Base-by-base conservation (phyloP, 2,329 filamentous ascomycete genomes). In the Penicillium expansum region DNA sequence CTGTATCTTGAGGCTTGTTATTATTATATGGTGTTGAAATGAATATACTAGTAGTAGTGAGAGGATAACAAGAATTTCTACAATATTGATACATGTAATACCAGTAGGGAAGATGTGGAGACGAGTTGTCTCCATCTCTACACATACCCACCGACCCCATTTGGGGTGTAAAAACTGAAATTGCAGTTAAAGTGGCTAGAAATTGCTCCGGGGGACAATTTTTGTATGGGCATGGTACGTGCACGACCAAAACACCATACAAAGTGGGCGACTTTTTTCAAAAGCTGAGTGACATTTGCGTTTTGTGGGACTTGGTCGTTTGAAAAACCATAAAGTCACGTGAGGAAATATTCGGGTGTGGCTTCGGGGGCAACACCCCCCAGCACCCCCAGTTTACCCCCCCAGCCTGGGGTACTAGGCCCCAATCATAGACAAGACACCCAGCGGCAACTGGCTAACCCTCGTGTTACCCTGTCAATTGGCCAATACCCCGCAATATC, bases 161-260 rank as follows among this genome's bases (percentile, higher is more conserved):
- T 43, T 44, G 24, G 4, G 20, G 16, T 10, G 16, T 0, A 27
- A n/a, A 24, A 43, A 20, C 1, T 30, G 4, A 27, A 4, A 41
- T 16, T 35, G 6, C 49, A 52, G 39, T 44, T 11, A 13, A 52
- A n/a, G 29, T 43, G 49, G 27, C 49, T 33, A 44, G 49, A 44
- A 44, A 52, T 13, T 52, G 38, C 30, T 27, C 29, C 10, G 39
- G 49, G 38, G 49, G 39, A 52, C 39, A 41, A 33, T 52, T 52
- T 44, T 52, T 33, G 16, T 44, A 52, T 44, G 39, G 38, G 10
- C 9, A 1, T 43, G 38, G 30, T 29, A 16, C 10, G 49, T 52
- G 49, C 39, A 43, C 24, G 27, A 20, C 49, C 27, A 33, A 43
- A 33, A 7, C 32, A 43, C 38, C 27, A 37, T 52, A 44, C 27